Conservation (phyloP, 2,329 filamentous ascomycete genomes). For the Aspergillus ochraceus region DNA sequence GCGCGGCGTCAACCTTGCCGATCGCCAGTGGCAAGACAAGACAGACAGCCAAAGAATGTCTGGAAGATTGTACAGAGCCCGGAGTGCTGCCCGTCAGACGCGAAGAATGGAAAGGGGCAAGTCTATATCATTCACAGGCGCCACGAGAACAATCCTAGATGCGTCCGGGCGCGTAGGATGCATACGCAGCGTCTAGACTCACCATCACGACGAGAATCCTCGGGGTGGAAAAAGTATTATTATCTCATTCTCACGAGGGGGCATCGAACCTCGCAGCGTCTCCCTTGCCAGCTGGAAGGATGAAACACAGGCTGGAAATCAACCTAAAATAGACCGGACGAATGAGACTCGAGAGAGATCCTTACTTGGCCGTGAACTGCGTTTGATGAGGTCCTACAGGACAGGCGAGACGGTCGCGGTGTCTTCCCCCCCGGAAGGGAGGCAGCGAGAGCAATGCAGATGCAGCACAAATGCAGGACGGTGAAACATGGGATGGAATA, state of each 20-base stretch:
- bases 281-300: slow-evolving; percentile 7
- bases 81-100: neutral
- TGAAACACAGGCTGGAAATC: slow-evolving; percentile 13
- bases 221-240: neutral
- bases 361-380: too few species aligned
- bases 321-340: slow-evolving; percentile 1
- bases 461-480: slow-evolving; percentile 2
- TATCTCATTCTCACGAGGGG: neutral
- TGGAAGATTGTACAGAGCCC: neutral
- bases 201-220: neutral
- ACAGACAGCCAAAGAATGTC: neutral
- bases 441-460: neutral
- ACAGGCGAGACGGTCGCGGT: too few species aligned
- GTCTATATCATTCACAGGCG: neutral
- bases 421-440: neutral
- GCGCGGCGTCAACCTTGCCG: slow-evolving; percentile 2
- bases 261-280: neutral
- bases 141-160: neutral
- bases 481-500: slow-evolving; percentile 11
- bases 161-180: neutral
- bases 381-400: neutral
- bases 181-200: neutral
- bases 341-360: neutral
- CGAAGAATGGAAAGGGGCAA: slow-evolving; percentile 4
- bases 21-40: neutral